A percentile compares a stretch with the other conserved stretches of the same genome.
Conservation (phyloP, 495 filamentous ascomycete genomes). For the Neurospora sp. region DNA sequence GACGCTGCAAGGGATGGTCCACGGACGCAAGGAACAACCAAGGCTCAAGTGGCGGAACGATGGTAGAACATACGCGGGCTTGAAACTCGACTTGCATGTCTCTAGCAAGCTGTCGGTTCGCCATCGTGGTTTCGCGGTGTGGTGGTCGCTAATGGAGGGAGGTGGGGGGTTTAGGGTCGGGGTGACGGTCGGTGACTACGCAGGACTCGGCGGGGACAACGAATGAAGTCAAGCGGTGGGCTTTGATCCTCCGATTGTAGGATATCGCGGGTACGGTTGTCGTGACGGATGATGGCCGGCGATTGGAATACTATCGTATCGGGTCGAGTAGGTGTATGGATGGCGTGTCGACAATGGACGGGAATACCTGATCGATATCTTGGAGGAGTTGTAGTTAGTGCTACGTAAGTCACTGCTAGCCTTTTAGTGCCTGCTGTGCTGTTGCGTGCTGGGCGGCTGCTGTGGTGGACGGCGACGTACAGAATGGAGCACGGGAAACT, state of each 20-base stretch:
- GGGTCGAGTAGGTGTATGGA: background rate
- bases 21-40: background rate
- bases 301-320: background rate
- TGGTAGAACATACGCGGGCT: slow-evolving; percentile 28
- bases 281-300: background rate
- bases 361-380: background rate
- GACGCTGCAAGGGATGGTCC: background rate
- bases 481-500: background rate
- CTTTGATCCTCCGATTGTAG: background rate
- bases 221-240: background rate
- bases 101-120: slow-evolving; percentile 40
- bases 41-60: background rate
- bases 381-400: background rate
- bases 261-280: background rate
- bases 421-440: background rate
- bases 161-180: slow-evolving; percentile 8
- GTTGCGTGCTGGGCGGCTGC: background rate
- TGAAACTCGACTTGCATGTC: slow-evolving; percentile 46
- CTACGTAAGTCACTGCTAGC: background rate
- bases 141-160: background rate
- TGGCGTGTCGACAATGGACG: background rate
- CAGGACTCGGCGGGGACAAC: background rate
- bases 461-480: background rate
- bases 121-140: slow-evolving; percentile 24
- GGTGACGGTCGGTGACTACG: background rate